phyloP scores from a whole-genome alignment of 768 basidiomycete genomes.

The Dioszegia aurantiaca region DNA sequence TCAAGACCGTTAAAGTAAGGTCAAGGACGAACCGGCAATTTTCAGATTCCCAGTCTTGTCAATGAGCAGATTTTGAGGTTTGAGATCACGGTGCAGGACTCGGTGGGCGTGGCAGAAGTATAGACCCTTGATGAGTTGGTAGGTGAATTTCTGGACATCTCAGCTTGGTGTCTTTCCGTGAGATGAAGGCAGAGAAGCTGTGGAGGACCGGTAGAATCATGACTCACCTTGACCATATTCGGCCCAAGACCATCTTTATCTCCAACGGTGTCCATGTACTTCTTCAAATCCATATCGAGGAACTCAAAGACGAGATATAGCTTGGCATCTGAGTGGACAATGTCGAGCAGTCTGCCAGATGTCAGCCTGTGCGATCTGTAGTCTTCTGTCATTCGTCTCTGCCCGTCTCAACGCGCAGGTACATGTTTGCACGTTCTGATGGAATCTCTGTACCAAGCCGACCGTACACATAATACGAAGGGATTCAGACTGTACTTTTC shows the following conservation, averaged over 20 bases:
- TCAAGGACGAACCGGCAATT: slow-evolving; percentile 59
- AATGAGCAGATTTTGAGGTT: slow-evolving; percentile 93
- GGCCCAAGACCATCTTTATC: slow-evolving; percentile 59
- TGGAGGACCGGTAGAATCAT: not conserved
- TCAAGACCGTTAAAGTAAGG: not conserved
- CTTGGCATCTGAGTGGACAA: slow-evolving; percentile 94
- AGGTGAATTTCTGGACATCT: slow-evolving; percentile 78
- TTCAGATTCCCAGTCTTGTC: slow-evolving; percentile 86
- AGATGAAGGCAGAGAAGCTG: too few relatives aligned
- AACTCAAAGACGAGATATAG: slow-evolving; percentile 98
- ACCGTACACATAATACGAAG: too few relatives aligned
- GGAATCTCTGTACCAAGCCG: too few relatives aligned
- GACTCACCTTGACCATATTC: slow-evolving; percentile 79
- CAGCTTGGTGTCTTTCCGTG: too few relatives aligned
- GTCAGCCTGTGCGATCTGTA: not conserved
- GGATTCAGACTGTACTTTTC: too few relatives aligned
- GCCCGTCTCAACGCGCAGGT: too few relatives aligned
- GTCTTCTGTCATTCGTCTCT: too few relatives aligned
- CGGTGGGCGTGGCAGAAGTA: slow-evolving; percentile 93
- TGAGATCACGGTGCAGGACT: slow-evolving; percentile 94
- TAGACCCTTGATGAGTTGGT: slow-evolving; percentile 85
- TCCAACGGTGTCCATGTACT: slow-evolving; percentile 89
- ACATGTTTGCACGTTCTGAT: too few relatives aligned
- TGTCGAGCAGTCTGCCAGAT: slow-evolving; percentile 74
- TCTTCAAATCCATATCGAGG: slow-evolving; percentile 92